Evolutionary conservation across 192 early-diverging fungal species (phyloP).

Genomic region (Mortierella claussenii): DNA sequence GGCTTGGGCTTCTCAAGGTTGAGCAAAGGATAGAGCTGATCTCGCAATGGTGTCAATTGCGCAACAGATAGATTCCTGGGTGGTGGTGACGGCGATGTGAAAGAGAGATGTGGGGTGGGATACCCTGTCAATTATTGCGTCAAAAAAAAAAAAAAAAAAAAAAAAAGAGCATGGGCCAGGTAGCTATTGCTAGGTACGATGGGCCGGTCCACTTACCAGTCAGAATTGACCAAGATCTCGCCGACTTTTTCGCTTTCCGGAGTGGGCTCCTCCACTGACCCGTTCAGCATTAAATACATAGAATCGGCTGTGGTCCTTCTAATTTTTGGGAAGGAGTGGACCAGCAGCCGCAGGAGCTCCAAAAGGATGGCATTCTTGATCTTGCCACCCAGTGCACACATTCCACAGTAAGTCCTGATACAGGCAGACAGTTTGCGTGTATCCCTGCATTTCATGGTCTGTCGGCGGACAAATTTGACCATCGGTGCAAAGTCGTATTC

Average conservation of each 20-base stretch:
- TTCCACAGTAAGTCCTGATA: conserved; percentile 69
- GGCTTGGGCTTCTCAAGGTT: conserved; percentile 37
- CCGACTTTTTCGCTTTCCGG: conserved; percentile 63
- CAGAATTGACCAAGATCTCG: conserved; percentile 68
- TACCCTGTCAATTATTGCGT: background rate
- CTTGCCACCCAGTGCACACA: conserved; percentile 52
- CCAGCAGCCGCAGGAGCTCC: conserved; percentile 70
- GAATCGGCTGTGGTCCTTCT: conserved; percentile 76
- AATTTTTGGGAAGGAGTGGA: conserved; percentile 83
- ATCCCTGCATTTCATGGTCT: conserved; percentile 55
- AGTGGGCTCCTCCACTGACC: conserved; percentile 59
- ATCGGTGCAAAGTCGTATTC: conserved; percentile 39
- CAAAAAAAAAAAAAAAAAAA: conserved; percentile 6
- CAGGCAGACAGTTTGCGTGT: conserved; percentile 71
- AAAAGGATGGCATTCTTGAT: conserved; percentile 64
- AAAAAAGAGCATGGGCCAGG: conserved; percentile 5
- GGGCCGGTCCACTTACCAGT: too few relatives aligned
- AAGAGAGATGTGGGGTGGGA: background rate
- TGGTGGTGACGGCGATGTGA: background rate
- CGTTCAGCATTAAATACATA: conserved; percentile 71
- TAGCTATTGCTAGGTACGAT: too few relatives aligned
- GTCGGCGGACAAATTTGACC: conserved; percentile 25
- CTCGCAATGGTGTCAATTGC: conserved; percentile 55
- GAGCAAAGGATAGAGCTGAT: conserved; percentile 56
- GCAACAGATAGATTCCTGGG: conserved; percentile 59